These are phyloP conservation scores for Fusarium foetens DNA, from an alignment of 2,329 filamentous ascomycete genomes.

Conservation along the genomic window DNA sequence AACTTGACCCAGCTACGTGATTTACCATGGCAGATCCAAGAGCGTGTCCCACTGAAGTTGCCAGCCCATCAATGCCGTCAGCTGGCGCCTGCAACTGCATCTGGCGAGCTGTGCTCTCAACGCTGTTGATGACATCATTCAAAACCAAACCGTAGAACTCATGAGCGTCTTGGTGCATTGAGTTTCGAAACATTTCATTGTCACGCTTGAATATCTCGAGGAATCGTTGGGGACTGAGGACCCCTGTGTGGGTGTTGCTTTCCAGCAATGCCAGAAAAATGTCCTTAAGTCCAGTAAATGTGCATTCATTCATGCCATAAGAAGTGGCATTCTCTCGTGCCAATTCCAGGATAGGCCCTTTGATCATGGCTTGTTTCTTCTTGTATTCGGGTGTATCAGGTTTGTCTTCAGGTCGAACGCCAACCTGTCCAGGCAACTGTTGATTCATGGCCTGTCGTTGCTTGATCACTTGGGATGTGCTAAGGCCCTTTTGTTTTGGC, in stretches of 20 bases:
- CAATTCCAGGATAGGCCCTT: constrained; percentile 87
- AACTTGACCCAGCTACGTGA: constrained; percentile 58
- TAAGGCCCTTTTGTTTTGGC: constrained; percentile 62
- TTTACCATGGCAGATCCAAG: constrained; percentile 49
- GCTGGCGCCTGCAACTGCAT: constrained; percentile 54
- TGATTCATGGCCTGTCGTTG: constrained; percentile 66
- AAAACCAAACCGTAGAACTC: constrained; percentile 94
- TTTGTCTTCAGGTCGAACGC: constrained; percentile 83
- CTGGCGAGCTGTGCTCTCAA: constrained; percentile 84
- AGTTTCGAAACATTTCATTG: constrained; percentile 96
- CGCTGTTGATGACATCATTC: constrained; percentile 95
- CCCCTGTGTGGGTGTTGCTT: constrained; percentile 83
- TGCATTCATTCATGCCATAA: constrained; percentile 93
- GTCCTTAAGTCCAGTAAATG: constrained; percentile 94
- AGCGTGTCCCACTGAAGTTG: constrained; percentile 61
- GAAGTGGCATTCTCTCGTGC: constrained; percentile 80
- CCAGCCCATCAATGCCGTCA: constrained; percentile 53
- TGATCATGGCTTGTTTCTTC: constrained; percentile 92
- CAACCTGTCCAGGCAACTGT: constrained; percentile 64
- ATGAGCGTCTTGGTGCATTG: constrained; percentile 98
- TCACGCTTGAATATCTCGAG: constrained; percentile 92
- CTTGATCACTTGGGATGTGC: constrained; percentile 65
- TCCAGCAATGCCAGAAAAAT: constrained; percentile 92
- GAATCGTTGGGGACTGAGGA: constrained; percentile 91
- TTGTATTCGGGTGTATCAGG: constrained; percentile 96